Base-by-base conservation (phyloP, 2,329 filamentous ascomycete genomes). In the Bipolaris oryzae region DNA sequence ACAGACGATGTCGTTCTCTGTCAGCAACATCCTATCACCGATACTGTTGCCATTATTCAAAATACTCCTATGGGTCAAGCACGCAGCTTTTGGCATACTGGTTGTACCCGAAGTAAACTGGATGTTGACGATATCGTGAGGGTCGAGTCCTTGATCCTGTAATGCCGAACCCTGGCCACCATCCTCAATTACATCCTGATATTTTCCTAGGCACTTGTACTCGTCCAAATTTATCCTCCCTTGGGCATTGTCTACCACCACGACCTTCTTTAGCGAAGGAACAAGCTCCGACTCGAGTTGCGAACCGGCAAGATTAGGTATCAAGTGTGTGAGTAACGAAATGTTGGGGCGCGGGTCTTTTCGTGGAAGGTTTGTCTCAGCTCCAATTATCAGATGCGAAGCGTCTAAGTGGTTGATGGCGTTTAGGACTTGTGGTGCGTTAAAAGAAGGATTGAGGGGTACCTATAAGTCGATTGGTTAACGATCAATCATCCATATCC, bases 21-120 rank as follows among this genome's bases (percentile, higher is more conserved):
- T 88, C 11, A 99, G 83, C 0, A 89, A 85, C 93, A 98, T 96
- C 41, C 93, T 85, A 67, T 88, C 80, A 0, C 90, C 95, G 64
- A 98, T 96, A 53, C 92, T 86, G 25, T 84, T 82, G 31, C 93
- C 95, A 72, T 98, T 98, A 78, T 98, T 99, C 59, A 99, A 82
- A 62, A 98, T 94, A n/a, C 85, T 88, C 3, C 83, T 84, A 77
- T 98, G 94, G 0, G 86, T 88, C 31, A 99, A 84, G 79, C 92
- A 96, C 1, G 94, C 94, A 0, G 95, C 95, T 78, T 98, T 98
- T 20, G 93, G 94, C 69, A 85, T 82, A 0, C 90, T 91, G 0
- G 95, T 98, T 0, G 95, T 98, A n/a, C 94, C 95, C 0, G 89
- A 94, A 0, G 95, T 99, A 79, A 98, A 98, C 75, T 98, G 94